These are phyloP conservation scores for Hypoxylon sp. DNA, from an alignment of 2,329 filamentous ascomycete species.

Conservation along the genomic window DNA sequence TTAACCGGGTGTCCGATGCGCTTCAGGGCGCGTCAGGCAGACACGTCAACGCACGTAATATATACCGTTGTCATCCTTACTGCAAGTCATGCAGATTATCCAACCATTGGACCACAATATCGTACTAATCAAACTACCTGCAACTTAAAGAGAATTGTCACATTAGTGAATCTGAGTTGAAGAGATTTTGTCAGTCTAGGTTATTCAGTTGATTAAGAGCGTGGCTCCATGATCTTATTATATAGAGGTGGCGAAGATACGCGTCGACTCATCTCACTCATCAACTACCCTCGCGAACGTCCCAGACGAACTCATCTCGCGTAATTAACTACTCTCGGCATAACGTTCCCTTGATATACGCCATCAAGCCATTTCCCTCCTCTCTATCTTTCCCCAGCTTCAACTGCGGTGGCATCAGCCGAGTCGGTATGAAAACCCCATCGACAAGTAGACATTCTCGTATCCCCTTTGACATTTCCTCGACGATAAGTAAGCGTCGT, in stretches of 20 bases:
- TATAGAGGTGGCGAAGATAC: not conserved
- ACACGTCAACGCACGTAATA: slow-evolving; percentile 16
- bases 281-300: not conserved
- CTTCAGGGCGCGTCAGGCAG: slow-evolving; percentile 2
- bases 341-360: not conserved
- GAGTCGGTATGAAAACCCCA: slow-evolving; percentile 21
- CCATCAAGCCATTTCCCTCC: not conserved
- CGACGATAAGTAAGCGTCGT: slow-evolving; percentile 4
- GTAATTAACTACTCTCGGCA: not conserved
- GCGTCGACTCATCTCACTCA: slow-evolving; percentile 1
- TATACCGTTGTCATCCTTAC: slow-evolving; percentile 5
- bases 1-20: slow-evolving; percentile 7
- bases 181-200: not conserved
- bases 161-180: slow-evolving; percentile 1
- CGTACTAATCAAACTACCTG: not conserved
- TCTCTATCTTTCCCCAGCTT: not conserved
- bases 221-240: slow-evolving; percentile 3
- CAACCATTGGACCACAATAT: not conserved
- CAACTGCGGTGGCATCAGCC: slow-evolving; percentile 1
- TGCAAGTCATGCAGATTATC: slow-evolving; percentile 7
- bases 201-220: slow-evolving; percentile 13
- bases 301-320: not conserved
- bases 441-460: slow-evolving; percentile 8
- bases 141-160: slow-evolving; percentile 7
- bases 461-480: slow-evolving; percentile 6